These are phyloP conservation scores for Blepharisma undulans DNA, from an alignment of 169 alveolate genomes.

Conservation along the genomic window DNA sequence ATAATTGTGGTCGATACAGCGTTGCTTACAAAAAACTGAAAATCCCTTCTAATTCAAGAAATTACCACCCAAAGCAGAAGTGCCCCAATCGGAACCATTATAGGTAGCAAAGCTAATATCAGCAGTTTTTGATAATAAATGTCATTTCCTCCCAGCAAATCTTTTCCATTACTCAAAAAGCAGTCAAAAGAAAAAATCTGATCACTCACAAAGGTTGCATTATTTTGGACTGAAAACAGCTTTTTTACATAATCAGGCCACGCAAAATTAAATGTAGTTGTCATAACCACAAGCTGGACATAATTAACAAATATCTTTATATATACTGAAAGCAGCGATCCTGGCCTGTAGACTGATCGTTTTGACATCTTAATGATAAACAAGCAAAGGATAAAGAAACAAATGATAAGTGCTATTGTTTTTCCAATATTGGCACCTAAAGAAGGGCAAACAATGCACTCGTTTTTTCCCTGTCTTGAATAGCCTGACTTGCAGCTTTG, in stretches of 20 bases:
- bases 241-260: slow-evolving; percentile 11
- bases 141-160: not conserved
- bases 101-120: slow-evolving; percentile 27
- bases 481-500: slow-evolving; percentile 2
- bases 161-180: slow-evolving; percentile 1
- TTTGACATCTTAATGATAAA: not conserved
- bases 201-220: not conserved
- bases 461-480: not conserved
- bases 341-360: not conserved
- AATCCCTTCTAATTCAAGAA: not conserved
- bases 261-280: slow-evolving; percentile 9
- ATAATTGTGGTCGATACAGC: not conserved
- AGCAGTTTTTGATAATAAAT: not conserved
- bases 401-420: not conserved
- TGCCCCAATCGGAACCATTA: not conserved
- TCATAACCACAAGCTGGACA: not conserved
- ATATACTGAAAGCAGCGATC: not conserved
- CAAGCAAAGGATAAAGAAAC: not conserved
- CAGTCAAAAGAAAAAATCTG: slow-evolving; percentile 29
- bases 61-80: not conserved
- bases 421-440: not conserved
- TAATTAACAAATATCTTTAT: not conserved
- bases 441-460: not conserved
- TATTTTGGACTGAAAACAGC: not conserved
- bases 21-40: not conserved